These are phyloP conservation scores for Discostella pseudostelligera DNA, from an alignment of 108 stramenopile genomes.

Conservation along the genomic window DNA sequence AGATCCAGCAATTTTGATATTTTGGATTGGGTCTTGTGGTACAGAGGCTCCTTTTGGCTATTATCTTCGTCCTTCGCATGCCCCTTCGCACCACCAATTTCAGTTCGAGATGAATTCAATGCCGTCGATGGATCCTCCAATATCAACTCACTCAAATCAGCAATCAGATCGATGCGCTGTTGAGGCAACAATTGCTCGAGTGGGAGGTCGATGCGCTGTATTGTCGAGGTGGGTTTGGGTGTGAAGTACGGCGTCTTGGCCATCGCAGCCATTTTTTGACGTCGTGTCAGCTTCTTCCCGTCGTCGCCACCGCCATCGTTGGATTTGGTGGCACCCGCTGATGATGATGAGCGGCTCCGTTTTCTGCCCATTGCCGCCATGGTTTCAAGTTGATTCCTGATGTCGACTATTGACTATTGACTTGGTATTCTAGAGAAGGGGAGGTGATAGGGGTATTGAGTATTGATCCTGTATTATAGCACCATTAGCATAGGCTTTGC, in stretches of 20 bases:
- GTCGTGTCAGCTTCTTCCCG: constrained; percentile 13
- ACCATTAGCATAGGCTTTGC: too few species aligned
- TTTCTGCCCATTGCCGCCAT: constrained; percentile 15
- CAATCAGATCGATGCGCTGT: constrained; percentile 63
- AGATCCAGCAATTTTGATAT: constrained; percentile 56
- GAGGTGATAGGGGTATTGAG: too few species aligned
- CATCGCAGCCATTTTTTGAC: constrained; percentile 15
- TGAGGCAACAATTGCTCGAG: constrained; percentile 34
- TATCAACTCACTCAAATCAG: constrained; percentile 73
- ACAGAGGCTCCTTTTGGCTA: constrained; percentile 16
- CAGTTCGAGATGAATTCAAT: constrained; percentile 44
- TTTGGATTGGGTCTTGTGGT: constrained; percentile 53
- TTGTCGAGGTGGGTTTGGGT: constrained; percentile 14
- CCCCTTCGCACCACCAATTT: constrained; percentile 2
- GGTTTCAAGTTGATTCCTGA: background rate
- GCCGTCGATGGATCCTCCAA: constrained; percentile 69
- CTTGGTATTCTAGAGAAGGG: too few species aligned
- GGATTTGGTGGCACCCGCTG: background rate
- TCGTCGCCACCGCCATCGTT: background rate
- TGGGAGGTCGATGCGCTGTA: constrained; percentile 18
- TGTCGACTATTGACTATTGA: too few species aligned
- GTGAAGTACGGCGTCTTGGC: constrained; percentile 23
- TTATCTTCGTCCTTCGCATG: constrained; percentile 13
- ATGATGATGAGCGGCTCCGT: constrained; percentile 13
- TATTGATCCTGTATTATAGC: too few species aligned